Conservation (phyloP, 352 stramenopile genomes). For the Thalassiosira mediterranea region DNA sequence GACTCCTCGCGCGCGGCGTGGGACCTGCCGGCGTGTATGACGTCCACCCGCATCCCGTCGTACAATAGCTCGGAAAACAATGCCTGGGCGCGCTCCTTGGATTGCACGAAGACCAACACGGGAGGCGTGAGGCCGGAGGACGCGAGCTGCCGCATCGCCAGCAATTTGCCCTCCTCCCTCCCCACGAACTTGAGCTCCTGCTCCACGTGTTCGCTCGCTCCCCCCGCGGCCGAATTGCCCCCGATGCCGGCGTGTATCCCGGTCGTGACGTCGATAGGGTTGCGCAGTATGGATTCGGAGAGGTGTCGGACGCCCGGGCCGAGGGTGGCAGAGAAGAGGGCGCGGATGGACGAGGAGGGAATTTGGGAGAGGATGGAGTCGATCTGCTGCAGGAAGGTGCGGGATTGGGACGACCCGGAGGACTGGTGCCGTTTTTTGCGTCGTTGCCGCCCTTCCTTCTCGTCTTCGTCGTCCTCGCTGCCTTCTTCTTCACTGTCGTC, state of each 20-base stretch:
- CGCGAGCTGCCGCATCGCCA: constrained; percentile 89
- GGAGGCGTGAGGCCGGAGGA: constrained; percentile 92
- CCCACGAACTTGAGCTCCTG: constrained; percentile 96
- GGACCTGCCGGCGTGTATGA: constrained; percentile 95
- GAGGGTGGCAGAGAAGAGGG: constrained; percentile 98
- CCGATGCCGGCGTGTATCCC: constrained; percentile 71
- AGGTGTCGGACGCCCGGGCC: constrained; percentile 91
- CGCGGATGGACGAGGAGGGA: constrained; percentile 88
- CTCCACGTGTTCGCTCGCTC: constrained; percentile 73
- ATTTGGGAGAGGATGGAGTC: constrained; percentile 95
- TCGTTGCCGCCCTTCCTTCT: constrained; percentile 12
- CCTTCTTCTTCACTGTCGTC: constrained; percentile 43
- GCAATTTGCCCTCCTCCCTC: constrained; percentile 98
- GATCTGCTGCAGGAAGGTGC: constrained; percentile 94
- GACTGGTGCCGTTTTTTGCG: constrained; percentile 9
- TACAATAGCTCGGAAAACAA: constrained; percentile 98
- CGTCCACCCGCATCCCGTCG: constrained; percentile 97
- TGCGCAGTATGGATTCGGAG: constrained; percentile 93
- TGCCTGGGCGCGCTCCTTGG: constrained; percentile 97
- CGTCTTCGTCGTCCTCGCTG: constrained; percentile 23
- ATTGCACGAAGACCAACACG: constrained; percentile 98
- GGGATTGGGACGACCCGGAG: constrained; percentile 71
- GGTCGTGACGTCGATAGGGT: constrained; percentile 95
- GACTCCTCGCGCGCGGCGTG: constrained; percentile 91
- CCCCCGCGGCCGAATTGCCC: constrained; percentile 51